Percentiles rank a stretch among this genome's conserved stretches.
Conservation (phyloP, 2,329 filamentous ascomycete genomes). For the Phaeophleospora eucalypticola region DNA sequence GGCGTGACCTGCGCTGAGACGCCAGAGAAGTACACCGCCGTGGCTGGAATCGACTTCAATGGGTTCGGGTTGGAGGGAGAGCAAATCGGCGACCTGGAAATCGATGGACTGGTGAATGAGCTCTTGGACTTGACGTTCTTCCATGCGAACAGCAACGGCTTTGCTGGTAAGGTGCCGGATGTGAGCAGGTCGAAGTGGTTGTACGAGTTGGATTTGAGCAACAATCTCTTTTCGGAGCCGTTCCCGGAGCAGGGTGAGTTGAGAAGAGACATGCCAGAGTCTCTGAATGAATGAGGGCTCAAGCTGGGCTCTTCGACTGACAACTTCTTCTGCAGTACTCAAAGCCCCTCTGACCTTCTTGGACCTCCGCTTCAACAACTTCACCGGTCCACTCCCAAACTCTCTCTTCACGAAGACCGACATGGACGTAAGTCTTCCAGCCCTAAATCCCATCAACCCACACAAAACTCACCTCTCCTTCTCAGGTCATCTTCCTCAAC, state of each 20-base stretch:
- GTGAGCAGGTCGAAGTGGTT: conserved; percentile 9
- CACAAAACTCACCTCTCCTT: no score
- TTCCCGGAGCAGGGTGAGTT: conserved; percentile 10
- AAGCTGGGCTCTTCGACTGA: no score
- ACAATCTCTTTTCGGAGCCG: conserved; percentile 7
- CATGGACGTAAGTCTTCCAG: no score
- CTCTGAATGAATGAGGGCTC: no score
- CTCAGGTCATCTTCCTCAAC: no score
- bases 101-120: conserved; percentile 9
- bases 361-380: conserved; percentile 15
- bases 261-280: no score
- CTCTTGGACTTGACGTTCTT: conserved; percentile 11
- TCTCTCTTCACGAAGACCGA: conserved; percentile 11
- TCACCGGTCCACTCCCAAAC: conserved; percentile 7
- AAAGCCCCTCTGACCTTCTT: conserved; percentile 8
- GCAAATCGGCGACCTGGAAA: conserved; percentile 1
- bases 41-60: conserved; percentile 12
- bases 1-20: conserved; percentile 6
- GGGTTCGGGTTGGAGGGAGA: conserved; percentile 3
- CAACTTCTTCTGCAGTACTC: no score
- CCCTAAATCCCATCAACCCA: no score
- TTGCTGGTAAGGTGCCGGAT: conserved; percentile 12
- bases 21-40: conserved; percentile 6
- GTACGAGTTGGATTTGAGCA: conserved; percentile 14
- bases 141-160: conserved; percentile 15